Conservation (phyloP, 163 green algal genomes). For the Chloroidium sp. region DNA sequence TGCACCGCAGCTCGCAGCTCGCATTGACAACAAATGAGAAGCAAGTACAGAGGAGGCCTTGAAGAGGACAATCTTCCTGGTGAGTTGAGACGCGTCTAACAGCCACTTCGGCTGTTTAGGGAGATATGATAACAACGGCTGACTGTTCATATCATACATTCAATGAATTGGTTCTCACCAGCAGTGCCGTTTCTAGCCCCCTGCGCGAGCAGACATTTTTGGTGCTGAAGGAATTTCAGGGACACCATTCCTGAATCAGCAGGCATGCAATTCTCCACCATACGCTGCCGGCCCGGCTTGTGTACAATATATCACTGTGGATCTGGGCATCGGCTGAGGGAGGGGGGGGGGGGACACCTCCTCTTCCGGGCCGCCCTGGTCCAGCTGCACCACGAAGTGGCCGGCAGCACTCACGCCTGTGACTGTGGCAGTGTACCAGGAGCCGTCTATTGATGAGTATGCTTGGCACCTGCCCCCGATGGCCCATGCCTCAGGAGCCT, state of each 20-base stretch:
- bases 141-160: no score
- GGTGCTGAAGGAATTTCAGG: not conserved
- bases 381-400: constrained; percentile 70
- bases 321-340: not conserved
- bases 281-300: not conserved
- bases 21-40: no score
- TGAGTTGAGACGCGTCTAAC: no score
- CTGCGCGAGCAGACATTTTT: not conserved
- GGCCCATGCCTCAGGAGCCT: constrained; percentile 58
- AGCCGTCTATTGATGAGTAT: constrained; percentile 54
- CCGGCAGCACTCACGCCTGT: constrained; percentile 37
- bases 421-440: constrained; percentile 57
- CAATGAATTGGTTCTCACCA: no score
- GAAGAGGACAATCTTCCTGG: no score
- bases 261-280: not conserved
- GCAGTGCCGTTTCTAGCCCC: not conserved
- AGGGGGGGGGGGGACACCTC: constrained; percentile 31
- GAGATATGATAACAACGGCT: no score
- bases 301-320: not conserved
- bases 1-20: constrained; percentile 7
- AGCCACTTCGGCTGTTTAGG: no score
- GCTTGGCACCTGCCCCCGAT: constrained; percentile 58
- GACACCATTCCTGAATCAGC: no score
- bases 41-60: no score
- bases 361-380: constrained; percentile 57